phyloP scores from a whole-genome alignment of 2,329 filamentous ascomycete species.

The Clonostachys rhizophaga region DNA sequence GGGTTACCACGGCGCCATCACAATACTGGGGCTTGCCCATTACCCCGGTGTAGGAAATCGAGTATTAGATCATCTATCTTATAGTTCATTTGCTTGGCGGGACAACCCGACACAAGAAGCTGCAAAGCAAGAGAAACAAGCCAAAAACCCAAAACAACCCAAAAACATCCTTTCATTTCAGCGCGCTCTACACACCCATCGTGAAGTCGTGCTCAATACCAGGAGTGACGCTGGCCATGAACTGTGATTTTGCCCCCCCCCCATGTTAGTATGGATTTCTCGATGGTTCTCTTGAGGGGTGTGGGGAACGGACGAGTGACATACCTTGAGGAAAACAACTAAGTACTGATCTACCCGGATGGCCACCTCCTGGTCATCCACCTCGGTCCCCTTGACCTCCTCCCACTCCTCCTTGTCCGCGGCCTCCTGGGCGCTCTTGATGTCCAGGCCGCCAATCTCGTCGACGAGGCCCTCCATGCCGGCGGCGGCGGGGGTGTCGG shows the following conservation, averaged over 20 bases:
- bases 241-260: constrained; percentile 28
- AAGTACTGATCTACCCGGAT: constrained; percentile 87
- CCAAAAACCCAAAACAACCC: no score
- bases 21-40: no score
- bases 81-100: background rate
- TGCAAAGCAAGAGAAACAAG: background rate
- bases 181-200: constrained; percentile 69
- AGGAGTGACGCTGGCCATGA: constrained; percentile 86
- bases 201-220: constrained; percentile 98
- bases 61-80: background rate
- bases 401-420: constrained; percentile 61
- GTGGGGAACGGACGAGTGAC: constrained; percentile 9
- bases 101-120: background rate
- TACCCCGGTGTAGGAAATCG: background rate
- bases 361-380: constrained; percentile 68
- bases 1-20: no score
- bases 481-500: constrained; percentile 27
- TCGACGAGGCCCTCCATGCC: constrained; percentile 86
- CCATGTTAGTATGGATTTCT: no score
- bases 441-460: constrained; percentile 64
- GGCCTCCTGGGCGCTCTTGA: constrained; percentile 44
- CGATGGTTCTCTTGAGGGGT: no score
- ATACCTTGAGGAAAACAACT: constrained; percentile 80
- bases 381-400: constrained; percentile 54
- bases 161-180: no score